Percentiles rank a stretch among this genome's conserved stretches.
phyloP scores from a whole-genome alignment of 192 early-diverging fungal species.

The Rhizophagus clarus region DNA sequence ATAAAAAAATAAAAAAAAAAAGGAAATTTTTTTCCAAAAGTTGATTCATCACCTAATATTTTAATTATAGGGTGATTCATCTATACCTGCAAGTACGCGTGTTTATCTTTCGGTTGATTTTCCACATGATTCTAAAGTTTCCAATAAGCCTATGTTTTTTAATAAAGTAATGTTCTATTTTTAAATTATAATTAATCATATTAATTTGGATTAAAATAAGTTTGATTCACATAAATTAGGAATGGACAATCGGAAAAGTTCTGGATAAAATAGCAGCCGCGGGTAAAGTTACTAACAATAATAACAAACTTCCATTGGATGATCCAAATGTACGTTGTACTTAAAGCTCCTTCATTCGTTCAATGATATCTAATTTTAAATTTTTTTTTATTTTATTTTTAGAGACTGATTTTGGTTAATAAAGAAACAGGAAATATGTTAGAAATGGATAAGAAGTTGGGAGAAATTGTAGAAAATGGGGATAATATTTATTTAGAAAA shows the following conservation, averaged over 20 bases:
- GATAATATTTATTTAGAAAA: conserved; percentile 24
- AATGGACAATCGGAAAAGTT: conserved; percentile 33
- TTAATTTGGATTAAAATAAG: neutral
- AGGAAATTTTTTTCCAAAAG: too few species aligned
- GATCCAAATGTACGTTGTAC: conserved; percentile 30
- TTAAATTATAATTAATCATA: neutral
- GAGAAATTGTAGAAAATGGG: conserved; percentile 17
- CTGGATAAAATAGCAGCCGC: conserved; percentile 32
- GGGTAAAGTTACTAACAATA: conserved; percentile 33
- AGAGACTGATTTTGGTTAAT: conserved; percentile 5
- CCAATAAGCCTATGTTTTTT: conserved; percentile 33
- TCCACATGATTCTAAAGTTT: conserved; percentile 13
- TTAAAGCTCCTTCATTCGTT: neutral
- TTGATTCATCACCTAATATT: neutral
- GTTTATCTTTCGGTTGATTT: conserved; percentile 35
- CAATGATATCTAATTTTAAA: neutral
- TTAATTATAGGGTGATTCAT: conserved; percentile 19
- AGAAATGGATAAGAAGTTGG: conserved; percentile 17
- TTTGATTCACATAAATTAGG: conserved; percentile 31
- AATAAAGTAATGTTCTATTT: conserved; percentile 34
- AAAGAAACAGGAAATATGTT: conserved; percentile 7
- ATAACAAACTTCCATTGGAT: conserved; percentile 27
- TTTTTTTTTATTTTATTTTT: neutral
- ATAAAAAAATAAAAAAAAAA: neutral
- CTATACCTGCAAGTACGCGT: conserved; percentile 32